Percentiles rank a stretch among this genome's conserved stretches.
Conservation (phyloP, 2,329 filamentous ascomycete species). For the Colletotrichum musae region DNA sequence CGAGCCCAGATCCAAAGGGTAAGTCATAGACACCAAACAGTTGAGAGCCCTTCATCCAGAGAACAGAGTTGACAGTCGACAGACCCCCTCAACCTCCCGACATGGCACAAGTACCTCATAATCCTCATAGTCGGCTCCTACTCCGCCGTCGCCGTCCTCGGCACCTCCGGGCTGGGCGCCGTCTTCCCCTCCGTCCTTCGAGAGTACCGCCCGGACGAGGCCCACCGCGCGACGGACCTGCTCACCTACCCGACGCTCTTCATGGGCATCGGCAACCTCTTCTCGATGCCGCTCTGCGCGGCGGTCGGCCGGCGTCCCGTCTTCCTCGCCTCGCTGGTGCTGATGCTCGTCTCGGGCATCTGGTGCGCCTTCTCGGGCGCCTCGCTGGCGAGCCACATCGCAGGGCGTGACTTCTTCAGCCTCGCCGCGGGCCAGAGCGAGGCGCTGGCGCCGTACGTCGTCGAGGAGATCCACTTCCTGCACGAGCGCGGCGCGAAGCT, state of each 20-base stretch:
- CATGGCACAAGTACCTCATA: slow-evolving; percentile 45
- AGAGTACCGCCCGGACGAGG: slow-evolving; percentile 36
- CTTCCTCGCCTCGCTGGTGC: slow-evolving; percentile 46
- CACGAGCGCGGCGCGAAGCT: slow-evolving; percentile 42
- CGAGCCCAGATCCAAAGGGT: slow-evolving; percentile 45
- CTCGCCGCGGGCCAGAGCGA: slow-evolving; percentile 52
- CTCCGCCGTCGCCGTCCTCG: slow-evolving; percentile 39
- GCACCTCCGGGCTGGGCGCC: slow-evolving; percentile 41
- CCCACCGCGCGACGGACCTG: slow-evolving; percentile 43
- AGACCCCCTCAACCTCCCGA: slow-evolving; percentile 47
- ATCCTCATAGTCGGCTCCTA: slow-evolving; percentile 42
- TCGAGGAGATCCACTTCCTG: slow-evolving; percentile 46
- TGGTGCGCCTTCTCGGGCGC: slow-evolving; percentile 22
- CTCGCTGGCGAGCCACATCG: slow-evolving; percentile 38
- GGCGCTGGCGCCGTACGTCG: slow-evolving; percentile 44
- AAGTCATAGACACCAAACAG: not conserved
- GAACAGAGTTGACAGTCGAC: not conserved
- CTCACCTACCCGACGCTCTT: slow-evolving; percentile 51
- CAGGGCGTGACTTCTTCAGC: slow-evolving; percentile 47
- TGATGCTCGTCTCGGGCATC: slow-evolving; percentile 46
- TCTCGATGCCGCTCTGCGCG: slow-evolving; percentile 51
- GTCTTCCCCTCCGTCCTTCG: slow-evolving; percentile 41
- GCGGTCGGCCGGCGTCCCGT: slow-evolving; percentile 50
- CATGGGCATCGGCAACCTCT: slow-evolving; percentile 48
- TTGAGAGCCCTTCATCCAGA: not conserved